A percentile compares a stretch with the other conserved stretches of the same genome.
These are phyloP conservation scores for Wallacemonas sp. DNA, from an alignment of 208 protist genomes.

Conservation along the genomic window DNA sequence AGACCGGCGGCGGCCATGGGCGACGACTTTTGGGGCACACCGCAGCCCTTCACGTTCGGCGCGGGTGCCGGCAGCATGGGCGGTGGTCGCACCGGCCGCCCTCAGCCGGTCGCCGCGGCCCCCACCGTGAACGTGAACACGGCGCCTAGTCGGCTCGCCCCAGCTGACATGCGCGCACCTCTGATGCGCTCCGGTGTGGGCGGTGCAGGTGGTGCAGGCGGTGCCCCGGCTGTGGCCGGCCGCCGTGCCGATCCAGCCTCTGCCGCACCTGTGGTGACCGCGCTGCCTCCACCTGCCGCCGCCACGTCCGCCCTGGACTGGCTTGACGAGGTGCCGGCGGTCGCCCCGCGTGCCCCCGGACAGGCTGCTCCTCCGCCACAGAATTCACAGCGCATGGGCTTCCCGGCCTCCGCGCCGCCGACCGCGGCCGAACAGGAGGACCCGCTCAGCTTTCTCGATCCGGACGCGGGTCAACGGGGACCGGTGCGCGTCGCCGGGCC, in stretches of 20 bases:
- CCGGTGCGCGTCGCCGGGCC: background rate
- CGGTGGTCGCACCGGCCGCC: background rate
- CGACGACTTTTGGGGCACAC: constrained; percentile 11
- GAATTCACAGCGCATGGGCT: no score
- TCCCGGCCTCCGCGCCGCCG: no score
- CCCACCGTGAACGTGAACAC: background rate
- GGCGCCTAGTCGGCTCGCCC: background rate
- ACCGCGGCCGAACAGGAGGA: constrained; percentile 1
- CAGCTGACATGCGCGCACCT: background rate
- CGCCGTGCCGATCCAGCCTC: constrained; percentile 18
- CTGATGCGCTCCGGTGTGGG: background rate
- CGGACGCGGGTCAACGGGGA: constrained; percentile 18
- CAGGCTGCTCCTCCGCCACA: background rate
- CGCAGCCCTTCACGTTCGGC: constrained; percentile 19
- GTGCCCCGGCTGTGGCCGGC: constrained; percentile 24
- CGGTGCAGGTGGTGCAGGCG: background rate
- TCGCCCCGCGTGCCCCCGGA: background rate
- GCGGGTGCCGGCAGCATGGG: background rate
- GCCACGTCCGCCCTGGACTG: background rate
- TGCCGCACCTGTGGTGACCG: background rate
- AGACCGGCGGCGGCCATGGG: background rate
- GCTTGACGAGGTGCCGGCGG: constrained; percentile 6
- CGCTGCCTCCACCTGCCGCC: background rate
- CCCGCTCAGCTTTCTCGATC: constrained; percentile 18
- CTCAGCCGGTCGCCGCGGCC: no score